Evolutionary conservation across 768 basidiomycete species (phyloP).

Genomic region (Hemileccinum rubropunctum): DNA sequence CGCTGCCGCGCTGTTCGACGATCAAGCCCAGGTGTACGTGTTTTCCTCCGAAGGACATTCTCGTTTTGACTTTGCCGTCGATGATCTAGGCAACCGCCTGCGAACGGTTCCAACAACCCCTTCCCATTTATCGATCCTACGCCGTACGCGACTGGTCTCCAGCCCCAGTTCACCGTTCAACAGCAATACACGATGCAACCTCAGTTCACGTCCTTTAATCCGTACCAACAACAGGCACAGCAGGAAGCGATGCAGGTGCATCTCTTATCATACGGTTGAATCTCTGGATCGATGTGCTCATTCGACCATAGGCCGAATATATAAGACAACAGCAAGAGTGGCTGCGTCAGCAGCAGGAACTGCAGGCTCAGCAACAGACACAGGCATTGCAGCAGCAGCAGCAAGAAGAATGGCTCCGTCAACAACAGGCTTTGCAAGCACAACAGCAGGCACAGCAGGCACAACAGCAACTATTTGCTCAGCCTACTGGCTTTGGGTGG

Average conservation of each 20-base stretch:
- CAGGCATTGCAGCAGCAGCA: slow-evolving; percentile 48
- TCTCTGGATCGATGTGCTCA: slow-evolving; percentile 7
- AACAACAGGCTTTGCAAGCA: slow-evolving; percentile 53
- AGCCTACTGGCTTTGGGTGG: slow-evolving; percentile 78
- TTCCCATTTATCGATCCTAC: slow-evolving; percentile 64
- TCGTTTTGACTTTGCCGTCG: slow-evolving; percentile 1
- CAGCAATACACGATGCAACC: slow-evolving; percentile 75
- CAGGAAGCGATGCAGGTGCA: slow-evolving; percentile 77
- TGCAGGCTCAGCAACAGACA: slow-evolving; percentile 42
- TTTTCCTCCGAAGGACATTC: slow-evolving; percentile 3
- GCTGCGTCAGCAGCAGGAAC: slow-evolving; percentile 61
- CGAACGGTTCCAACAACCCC: slow-evolving; percentile 43
- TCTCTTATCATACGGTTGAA: not conserved
- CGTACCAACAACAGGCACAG: slow-evolving; percentile 89
- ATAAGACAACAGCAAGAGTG: slow-evolving; percentile 63
- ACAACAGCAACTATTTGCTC: slow-evolving; percentile 43
- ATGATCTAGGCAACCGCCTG: slow-evolving; percentile 29
- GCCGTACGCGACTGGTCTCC: slow-evolving; percentile 53
- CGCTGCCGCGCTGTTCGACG: slow-evolving; percentile 78
- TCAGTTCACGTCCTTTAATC: slow-evolving; percentile 92
- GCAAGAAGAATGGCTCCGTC: slow-evolving; percentile 59
- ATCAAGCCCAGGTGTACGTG: slow-evolving; percentile 73
- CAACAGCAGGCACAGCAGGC: slow-evolving; percentile 42
- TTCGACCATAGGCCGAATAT: slow-evolving; percentile 39
- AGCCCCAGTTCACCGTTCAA: slow-evolving; percentile 75